Conservation (phyloP, 2,329 filamentous ascomycete genomes). For the Stylonectria norvegica region DNA sequence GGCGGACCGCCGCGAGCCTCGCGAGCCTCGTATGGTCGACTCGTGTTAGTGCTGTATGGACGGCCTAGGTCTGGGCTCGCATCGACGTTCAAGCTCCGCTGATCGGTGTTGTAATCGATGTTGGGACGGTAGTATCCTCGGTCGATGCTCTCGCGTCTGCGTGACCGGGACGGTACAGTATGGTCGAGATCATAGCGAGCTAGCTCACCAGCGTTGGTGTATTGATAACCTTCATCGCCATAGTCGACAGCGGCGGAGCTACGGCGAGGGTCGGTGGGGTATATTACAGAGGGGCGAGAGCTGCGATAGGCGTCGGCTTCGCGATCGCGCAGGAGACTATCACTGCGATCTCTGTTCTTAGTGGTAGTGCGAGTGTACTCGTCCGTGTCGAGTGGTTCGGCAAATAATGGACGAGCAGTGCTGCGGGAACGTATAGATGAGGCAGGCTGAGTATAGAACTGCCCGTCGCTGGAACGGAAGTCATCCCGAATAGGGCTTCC, state of each 20-base stretch:
- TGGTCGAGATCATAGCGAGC: slow-evolving; percentile 60
- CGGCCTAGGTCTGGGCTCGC: slow-evolving; percentile 43
- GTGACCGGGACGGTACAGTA: slow-evolving; percentile 37
- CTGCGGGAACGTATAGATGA: slow-evolving; percentile 53
- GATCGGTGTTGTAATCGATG: slow-evolving; percentile 49
- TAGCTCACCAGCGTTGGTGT: slow-evolving; percentile 60
- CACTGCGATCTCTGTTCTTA: slow-evolving; percentile 50
- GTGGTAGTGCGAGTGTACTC: slow-evolving; percentile 48
- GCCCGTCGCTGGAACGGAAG: slow-evolving; percentile 49
- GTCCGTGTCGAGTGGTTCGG: slow-evolving; percentile 48
- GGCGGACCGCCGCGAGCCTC: slow-evolving; percentile 54
- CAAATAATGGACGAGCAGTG: slow-evolving; percentile 46
- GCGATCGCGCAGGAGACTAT: slow-evolving; percentile 35
- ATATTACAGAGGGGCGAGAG: slow-evolving; percentile 45
- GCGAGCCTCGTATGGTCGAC: slow-evolving; percentile 37
- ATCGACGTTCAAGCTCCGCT: slow-evolving; percentile 45
- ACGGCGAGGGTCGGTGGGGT: slow-evolving; percentile 43
- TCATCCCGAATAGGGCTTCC: slow-evolving; percentile 51
- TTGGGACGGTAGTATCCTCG: slow-evolving; percentile 54
- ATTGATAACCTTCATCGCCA: slow-evolving; percentile 59
- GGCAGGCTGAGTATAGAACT: slow-evolving; percentile 56
- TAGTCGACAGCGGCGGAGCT: slow-evolving; percentile 47
- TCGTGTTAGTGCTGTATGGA: slow-evolving; percentile 37
- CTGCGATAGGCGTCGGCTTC: slow-evolving; percentile 46
- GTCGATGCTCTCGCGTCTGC: slow-evolving; percentile 55